Percentiles rank a stretch among this genome's conserved stretches.
Conservation (phyloP, 2,329 filamentous ascomycete genomes). For the Trichoderma sp. region DNA sequence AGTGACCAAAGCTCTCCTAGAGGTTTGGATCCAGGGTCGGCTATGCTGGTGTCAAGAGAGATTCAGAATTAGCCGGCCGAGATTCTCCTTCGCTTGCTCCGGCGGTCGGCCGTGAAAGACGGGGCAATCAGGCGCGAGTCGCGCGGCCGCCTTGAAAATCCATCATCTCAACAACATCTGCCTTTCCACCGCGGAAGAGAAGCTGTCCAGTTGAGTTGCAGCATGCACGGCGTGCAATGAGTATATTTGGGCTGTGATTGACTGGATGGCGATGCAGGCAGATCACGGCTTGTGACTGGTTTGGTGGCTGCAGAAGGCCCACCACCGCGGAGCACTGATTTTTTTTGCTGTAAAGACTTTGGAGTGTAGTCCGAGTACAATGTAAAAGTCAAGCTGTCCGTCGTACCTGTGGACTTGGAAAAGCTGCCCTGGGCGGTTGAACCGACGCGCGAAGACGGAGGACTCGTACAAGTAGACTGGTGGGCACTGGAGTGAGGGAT, state of each 20-base stretch:
- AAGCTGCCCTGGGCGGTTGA: conserved; percentile 4
- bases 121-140: conserved; percentile 15
- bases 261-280: conserved; percentile 5
- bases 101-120: conserved; percentile 20
- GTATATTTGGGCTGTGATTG: neutral
- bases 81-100: conserved; percentile 18
- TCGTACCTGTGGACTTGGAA: neutral
- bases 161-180: neutral
- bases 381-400: neutral
- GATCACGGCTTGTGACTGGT: conserved; percentile 11
- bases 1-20: neutral
- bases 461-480: conserved; percentile 5
- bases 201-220: conserved; percentile 10
- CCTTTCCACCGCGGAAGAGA: neutral
- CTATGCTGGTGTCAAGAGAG: neutral
- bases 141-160: conserved; percentile 4
- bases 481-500: conserved; percentile 39
- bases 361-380: neutral
- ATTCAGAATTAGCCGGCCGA: conserved; percentile 21
- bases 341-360: neutral
- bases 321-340: neutral
- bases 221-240: neutral
- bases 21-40: conserved; percentile 7
- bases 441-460: neutral
- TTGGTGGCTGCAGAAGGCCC: conserved; percentile 19